phyloP scores from a whole-genome alignment of 2,329 filamentous ascomycete genomes.

The Ilyonectria sp. region DNA sequence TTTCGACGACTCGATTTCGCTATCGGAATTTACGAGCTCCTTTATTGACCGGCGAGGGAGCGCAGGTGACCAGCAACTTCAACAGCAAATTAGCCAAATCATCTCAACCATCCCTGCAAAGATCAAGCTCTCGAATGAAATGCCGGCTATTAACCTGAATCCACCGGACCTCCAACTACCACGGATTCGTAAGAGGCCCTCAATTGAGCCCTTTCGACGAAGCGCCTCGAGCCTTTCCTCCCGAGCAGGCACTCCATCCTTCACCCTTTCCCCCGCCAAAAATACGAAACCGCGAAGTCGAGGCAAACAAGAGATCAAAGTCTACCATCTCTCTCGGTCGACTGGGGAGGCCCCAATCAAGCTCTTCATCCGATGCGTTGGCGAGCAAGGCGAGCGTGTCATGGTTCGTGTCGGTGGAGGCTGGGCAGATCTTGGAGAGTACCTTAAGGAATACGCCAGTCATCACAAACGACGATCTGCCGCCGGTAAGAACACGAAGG shows the following conservation, averaged over 20 bases:
- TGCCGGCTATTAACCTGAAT: slow-evolving; percentile 67
- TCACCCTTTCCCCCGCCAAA: slow-evolving; percentile 78
- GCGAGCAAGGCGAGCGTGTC: slow-evolving; percentile 89
- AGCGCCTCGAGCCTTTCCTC: slow-evolving; percentile 67
- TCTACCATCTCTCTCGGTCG: slow-evolving; percentile 91
- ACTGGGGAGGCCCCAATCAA: slow-evolving; percentile 92
- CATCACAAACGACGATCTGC: slow-evolving; percentile 86
- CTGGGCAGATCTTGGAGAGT: slow-evolving; percentile 98
- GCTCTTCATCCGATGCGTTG: slow-evolving; percentile 92
- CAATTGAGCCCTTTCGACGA: slow-evolving; percentile 61
- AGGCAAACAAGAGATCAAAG: slow-evolving; percentile 82
- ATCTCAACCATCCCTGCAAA: slow-evolving; percentile 83
- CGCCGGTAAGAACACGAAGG: slow-evolving; percentile 63
- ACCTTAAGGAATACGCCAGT: slow-evolving; percentile 91
- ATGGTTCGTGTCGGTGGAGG: slow-evolving; percentile 98
- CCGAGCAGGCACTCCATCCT: slow-evolving; percentile 75
- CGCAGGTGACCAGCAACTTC: slow-evolving; percentile 77
- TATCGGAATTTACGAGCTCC: slow-evolving; percentile 48
- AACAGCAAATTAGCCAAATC: slow-evolving; percentile 85
- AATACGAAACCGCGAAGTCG: slow-evolving; percentile 64
- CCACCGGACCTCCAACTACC: slow-evolving; percentile 71
- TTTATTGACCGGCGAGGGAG: slow-evolving; percentile 50
- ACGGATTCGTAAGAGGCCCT: slow-evolving; percentile 59
- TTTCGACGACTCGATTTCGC: slow-evolving; percentile 59
- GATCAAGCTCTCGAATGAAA: slow-evolving; percentile 79